A percentile compares a stretch with the other conserved stretches of the same genome.
Conservation (phyloP, 768 basidiomycete species). For the Cubamyces lactineus region DNA sequence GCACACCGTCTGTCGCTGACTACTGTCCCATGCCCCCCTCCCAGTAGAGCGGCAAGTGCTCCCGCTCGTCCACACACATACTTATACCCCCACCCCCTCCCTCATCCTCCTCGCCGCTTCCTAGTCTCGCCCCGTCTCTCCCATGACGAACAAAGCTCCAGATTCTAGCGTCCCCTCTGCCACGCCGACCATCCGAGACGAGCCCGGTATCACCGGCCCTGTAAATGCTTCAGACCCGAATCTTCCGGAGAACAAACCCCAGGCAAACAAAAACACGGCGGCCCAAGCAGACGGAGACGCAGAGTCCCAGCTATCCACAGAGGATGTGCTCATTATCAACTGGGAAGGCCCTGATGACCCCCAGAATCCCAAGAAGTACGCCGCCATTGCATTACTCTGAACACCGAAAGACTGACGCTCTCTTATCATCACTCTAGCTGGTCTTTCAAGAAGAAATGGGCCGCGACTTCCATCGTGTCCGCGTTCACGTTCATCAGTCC, state of each 20-base stretch:
- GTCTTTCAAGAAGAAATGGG: constrained; percentile 63
- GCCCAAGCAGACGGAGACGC: background rate
- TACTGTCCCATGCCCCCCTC: too few species aligned
- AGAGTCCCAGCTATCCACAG: background rate
- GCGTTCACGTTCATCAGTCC: constrained; percentile 71
- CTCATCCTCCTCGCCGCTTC: background rate
- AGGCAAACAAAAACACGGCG: constrained; percentile 3
- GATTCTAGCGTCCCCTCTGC: constrained; percentile 13
- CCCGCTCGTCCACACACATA: background rate
- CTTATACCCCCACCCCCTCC: constrained; percentile 1
- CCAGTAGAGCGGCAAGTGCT: background rate
- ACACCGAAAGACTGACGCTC: background rate
- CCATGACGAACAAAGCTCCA: background rate
- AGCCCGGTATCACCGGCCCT: constrained; percentile 12
- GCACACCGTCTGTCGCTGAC: too few species aligned
- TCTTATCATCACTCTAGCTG: constrained; percentile 44
- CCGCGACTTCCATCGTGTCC: constrained; percentile 63
- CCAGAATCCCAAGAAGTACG: constrained; percentile 39
- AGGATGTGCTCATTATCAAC: constrained; percentile 32
- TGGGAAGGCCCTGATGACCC: constrained; percentile 44
- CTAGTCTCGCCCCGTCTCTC: background rate
- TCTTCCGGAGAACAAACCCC: background rate
- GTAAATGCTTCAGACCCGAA: constrained; percentile 6
- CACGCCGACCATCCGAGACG: constrained; percentile 18
- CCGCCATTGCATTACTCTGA: background rate